Evolutionary conservation across 495 filamentous ascomycete genomes (phyloP).

Genomic region (Xylaria venustula): DNA sequence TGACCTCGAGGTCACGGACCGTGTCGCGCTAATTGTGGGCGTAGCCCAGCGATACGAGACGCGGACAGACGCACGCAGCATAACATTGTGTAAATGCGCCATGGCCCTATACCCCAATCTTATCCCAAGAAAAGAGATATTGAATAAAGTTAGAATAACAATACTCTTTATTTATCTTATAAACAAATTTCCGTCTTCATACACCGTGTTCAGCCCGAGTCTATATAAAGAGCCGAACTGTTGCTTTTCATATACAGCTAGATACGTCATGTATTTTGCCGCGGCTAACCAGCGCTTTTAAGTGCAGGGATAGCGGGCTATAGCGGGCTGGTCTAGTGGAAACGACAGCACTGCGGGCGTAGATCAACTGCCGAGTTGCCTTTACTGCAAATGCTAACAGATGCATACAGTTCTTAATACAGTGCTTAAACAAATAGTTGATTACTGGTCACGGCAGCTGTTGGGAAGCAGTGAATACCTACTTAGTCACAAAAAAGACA

Average conservation of each 20-base stretch:
- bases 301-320: background rate
- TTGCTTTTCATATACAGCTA: background rate
- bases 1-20: background rate
- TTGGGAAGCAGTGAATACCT: too few relatives aligned
- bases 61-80: slow-evolving; percentile 18
- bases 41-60: slow-evolving; percentile 22
- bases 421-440: too few relatives aligned
- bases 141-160: too few relatives aligned
- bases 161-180: background rate
- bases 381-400: too few relatives aligned
- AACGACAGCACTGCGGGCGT: background rate
- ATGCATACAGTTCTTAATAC: too few relatives aligned
- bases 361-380: background rate
- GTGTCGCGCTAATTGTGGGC: slow-evolving; percentile 16
- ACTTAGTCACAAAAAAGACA: too few relatives aligned
- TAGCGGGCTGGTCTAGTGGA: background rate
- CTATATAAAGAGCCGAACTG: background rate
- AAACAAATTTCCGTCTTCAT: background rate
- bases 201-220: background rate
- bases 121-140: too few relatives aligned
- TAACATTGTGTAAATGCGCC: slow-evolving; percentile 19
- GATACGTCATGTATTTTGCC: background rate
- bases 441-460: too few relatives aligned
- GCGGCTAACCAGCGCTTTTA: background rate
- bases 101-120: slow-evolving; percentile 10